A percentile compares a stretch with the other conserved stretches of the same genome.
Conservation (phyloP, 257 asterid genomes). For the Anisodus tanguticus region DNA sequence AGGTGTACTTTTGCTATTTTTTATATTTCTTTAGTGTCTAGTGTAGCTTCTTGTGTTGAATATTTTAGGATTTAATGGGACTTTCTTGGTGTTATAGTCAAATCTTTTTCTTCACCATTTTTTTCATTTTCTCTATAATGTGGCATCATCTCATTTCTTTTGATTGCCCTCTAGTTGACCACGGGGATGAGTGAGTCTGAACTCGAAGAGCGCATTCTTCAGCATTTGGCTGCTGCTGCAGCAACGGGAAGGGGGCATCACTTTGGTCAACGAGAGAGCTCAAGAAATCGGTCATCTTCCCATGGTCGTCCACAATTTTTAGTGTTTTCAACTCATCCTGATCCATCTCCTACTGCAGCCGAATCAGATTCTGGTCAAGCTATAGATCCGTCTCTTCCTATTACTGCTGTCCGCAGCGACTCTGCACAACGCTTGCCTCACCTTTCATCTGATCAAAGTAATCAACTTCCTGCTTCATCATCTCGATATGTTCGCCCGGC, state of each 20-base stretch:
- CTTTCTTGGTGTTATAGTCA: no score
- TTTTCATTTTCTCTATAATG: background rate
- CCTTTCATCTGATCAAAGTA: conserved; percentile 41
- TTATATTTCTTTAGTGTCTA: no score
- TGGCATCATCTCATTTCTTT: background rate
- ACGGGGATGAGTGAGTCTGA: conserved; percentile 61
- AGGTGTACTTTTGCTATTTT: no score
- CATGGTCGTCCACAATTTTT: conserved; percentile 62
- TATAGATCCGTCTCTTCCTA: conserved; percentile 41
- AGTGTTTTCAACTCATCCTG: conserved; percentile 57
- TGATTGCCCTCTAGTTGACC: conserved; percentile 58
- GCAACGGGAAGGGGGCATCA: conserved; percentile 83
- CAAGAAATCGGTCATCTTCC: conserved; percentile 59
- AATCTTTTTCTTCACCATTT: no score
- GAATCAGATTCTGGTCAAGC: conserved; percentile 50
- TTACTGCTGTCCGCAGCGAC: conserved; percentile 32
- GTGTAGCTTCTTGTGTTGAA: no score
- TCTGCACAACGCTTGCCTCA: conserved; percentile 36
- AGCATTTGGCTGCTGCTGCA: conserved; percentile 92
- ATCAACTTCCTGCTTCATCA: conserved; percentile 56
- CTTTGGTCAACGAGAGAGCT: conserved; percentile 66
- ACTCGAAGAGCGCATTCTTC: conserved; percentile 86
- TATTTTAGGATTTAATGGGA: no score
- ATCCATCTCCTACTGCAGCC: conserved; percentile 51
- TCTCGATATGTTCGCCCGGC: conserved; percentile 48